phyloP scores from a whole-genome alignment of 2,329 filamentous ascomycete genomes.

The Microdochium trichocladiopsis region DNA sequence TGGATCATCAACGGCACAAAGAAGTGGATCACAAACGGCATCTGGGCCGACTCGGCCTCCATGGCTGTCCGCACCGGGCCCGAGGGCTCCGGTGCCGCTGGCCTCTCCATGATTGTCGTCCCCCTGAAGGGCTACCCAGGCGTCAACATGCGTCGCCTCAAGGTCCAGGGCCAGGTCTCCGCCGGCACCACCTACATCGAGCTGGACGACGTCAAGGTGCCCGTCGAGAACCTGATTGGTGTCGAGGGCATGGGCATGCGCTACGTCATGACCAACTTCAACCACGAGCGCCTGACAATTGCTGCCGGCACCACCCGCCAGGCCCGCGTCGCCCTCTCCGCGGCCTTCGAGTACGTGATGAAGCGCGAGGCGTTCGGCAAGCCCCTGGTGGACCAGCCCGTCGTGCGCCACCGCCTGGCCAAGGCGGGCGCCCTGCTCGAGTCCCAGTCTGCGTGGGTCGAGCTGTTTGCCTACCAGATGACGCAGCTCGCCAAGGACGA shows the following conservation, averaged over 20 bases:
- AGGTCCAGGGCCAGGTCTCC: constrained; percentile 56
- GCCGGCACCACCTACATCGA: constrained; percentile 71
- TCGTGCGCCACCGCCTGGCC: constrained; percentile 66
- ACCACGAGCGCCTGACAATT: constrained; percentile 67
- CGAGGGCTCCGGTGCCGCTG: constrained; percentile 48
- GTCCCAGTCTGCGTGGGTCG: constrained; percentile 65
- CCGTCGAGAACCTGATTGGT: constrained; percentile 63
- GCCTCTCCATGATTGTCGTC: constrained; percentile 62
- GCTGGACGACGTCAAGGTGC: constrained; percentile 67
- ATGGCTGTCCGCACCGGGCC: constrained; percentile 68
- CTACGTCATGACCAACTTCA: constrained; percentile 75
- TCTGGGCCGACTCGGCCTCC: constrained; percentile 60
- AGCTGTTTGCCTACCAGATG: constrained; percentile 64
- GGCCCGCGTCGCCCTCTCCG: constrained; percentile 32
- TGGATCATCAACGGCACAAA: constrained; percentile 71
- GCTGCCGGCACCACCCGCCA: constrained; percentile 56
- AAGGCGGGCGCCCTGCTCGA: constrained; percentile 64
- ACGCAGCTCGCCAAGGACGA: constrained; percentile 49
- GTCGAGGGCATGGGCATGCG: constrained; percentile 65
- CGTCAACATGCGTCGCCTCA: constrained; percentile 60
- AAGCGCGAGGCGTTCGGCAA: constrained; percentile 29
- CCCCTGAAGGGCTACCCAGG: constrained; percentile 62
- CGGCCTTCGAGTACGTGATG: constrained; percentile 29
- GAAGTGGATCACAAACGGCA: constrained; percentile 74
- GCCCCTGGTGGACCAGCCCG: constrained; percentile 65